Conservation (phyloP, 2,329 filamentous ascomycete genomes). For the Colletotrichum lindemuthianum region DNA sequence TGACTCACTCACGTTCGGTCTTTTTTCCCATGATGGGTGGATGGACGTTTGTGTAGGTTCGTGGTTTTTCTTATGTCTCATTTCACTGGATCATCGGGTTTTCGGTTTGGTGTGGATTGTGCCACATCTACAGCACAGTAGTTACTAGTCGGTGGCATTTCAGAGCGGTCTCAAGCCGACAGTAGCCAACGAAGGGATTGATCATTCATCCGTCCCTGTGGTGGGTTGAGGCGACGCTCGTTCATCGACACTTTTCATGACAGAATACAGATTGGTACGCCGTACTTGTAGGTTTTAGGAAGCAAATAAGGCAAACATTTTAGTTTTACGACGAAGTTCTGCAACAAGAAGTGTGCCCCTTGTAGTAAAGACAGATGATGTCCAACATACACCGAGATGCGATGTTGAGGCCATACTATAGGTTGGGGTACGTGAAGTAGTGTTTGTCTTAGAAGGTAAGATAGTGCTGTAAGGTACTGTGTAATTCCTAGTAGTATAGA, state of each 20-base stretch:
- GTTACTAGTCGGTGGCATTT: not conserved
- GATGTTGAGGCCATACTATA: too few relatives aligned
- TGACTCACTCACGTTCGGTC: not conserved
- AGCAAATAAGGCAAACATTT: conserved; percentile 23
- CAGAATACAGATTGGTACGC: conserved; percentile 34
- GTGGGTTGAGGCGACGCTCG: conserved; percentile 31
- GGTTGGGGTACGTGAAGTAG: too few relatives aligned
- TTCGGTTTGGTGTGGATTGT: conserved; percentile 25
- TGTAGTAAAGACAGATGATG: not conserved
- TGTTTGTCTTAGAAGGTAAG: too few relatives aligned
- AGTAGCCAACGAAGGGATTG: conserved; percentile 15
- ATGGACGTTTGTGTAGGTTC: conserved; percentile 12
- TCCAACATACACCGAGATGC: not conserved
- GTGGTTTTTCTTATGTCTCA: conserved; percentile 31
- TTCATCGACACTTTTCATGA: conserved; percentile 27
- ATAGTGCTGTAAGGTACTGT: too few relatives aligned
- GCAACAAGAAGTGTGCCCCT: not conserved
- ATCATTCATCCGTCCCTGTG: conserved; percentile 19
- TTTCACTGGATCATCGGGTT: conserved; percentile 22
- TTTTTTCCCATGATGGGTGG: conserved; percentile 17
- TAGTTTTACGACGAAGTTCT: not conserved
- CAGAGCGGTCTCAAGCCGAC: not conserved
- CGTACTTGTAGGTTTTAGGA: conserved; percentile 34
- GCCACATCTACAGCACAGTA: conserved; percentile 10
- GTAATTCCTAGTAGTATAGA: not conserved